These are phyloP conservation scores for Lycium barbarum DNA, from an alignment of 257 asterid species.

Conservation along the genomic window DNA sequence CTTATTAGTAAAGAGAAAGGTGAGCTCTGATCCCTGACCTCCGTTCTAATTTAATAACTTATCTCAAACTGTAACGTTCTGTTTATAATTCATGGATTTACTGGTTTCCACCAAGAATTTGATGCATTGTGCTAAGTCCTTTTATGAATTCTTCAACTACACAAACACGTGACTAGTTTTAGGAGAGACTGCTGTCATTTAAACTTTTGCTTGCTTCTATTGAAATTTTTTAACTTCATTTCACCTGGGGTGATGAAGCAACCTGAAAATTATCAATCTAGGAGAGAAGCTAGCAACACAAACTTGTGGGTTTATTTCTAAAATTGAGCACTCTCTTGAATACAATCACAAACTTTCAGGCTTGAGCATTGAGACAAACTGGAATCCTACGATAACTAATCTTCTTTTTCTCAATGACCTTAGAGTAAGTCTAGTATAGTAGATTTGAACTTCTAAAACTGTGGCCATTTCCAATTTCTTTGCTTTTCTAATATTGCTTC, in stretches of 20 bases:
- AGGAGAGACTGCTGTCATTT: conserved; percentile 17
- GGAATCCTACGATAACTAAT: neutral
- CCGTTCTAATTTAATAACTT: neutral
- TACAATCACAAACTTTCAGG: conserved; percentile 15
- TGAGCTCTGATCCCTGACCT: neutral
- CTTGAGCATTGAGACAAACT: conserved; percentile 14
- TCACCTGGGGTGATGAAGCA: neutral
- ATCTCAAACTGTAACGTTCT: conserved; percentile 5
- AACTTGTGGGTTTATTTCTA: neutral
- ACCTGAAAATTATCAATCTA: conserved; percentile 4
- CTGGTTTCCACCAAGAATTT: conserved; percentile 21
- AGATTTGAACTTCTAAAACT: neutral
- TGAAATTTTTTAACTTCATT: neutral
- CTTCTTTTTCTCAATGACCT: neutral
- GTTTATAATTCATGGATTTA: neutral
- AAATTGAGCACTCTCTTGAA: neutral
- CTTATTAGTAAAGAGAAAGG: conserved; percentile 1
- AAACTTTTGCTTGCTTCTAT: neutral
- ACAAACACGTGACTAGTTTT: neutral
- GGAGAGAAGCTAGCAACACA: neutral
- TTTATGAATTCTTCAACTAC: neutral
- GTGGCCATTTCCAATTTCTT: neutral
- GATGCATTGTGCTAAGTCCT: neutral
- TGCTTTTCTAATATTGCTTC: neutral
- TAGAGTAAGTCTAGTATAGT: neutral